Conservation (phyloP, 176 grass and related monocot genomes). For the Eragrostis curvula region DNA sequence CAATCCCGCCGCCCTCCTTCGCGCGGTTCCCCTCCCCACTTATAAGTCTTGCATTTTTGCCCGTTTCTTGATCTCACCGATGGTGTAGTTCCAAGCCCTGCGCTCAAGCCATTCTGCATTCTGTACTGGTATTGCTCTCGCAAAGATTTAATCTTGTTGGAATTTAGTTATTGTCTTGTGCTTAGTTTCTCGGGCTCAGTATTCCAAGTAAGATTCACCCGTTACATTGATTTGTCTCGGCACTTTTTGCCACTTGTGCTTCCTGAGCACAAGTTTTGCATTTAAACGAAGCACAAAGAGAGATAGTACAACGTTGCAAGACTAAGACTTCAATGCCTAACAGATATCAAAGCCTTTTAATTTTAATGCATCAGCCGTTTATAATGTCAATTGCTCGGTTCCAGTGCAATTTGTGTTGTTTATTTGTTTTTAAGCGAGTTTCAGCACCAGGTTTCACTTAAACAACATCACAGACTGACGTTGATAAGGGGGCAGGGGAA, state of each 20-base stretch:
- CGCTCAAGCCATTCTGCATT: neutral
- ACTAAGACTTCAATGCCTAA: no score
- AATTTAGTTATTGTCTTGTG: neutral
- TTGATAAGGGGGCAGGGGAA: no score
- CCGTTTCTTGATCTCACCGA: neutral
- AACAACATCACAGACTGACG: no score
- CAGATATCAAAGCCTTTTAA: no score
- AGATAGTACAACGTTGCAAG: no score
- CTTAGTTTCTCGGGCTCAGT: neutral
- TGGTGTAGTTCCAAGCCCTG: neutral
- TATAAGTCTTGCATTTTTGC: neutral
- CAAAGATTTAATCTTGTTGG: conserved; percentile 11
- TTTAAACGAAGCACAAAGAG: no score
- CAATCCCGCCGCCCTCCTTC: neutral
- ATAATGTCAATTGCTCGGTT: no score
- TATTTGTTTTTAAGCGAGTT: no score
- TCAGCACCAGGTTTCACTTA: no score
- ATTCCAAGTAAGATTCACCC: neutral
- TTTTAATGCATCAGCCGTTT: no score
- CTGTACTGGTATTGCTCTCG: neutral
- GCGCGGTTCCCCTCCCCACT: neutral
- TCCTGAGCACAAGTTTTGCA: no score
- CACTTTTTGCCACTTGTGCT: conserved; percentile 67
- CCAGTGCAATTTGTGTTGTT: no score
- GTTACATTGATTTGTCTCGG: neutral